Evolutionary conservation across 2,329 filamentous ascomycete species (phyloP).

Genomic region (Aspergillus tubingensis): DNA sequence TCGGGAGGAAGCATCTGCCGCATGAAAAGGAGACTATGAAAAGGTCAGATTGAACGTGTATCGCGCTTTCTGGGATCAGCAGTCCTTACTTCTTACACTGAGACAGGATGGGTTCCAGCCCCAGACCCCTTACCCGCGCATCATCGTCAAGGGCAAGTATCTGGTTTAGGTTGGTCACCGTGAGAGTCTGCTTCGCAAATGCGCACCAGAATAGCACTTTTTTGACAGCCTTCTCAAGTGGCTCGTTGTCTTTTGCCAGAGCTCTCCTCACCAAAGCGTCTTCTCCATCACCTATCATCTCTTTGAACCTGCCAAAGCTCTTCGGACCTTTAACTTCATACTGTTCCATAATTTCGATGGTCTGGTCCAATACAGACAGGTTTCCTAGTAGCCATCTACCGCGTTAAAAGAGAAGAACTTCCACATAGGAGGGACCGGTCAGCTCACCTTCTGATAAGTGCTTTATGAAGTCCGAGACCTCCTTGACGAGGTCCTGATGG

Average conservation of each 20-base stretch:
- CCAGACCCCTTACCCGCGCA: neutral
- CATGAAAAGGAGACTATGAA: neutral
- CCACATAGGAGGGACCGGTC: no score
- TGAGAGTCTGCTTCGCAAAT: neutral
- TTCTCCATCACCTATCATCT: neutral
- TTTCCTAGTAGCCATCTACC: neutral
- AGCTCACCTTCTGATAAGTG: neutral
- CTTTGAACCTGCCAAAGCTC: neutral
- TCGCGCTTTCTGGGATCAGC: neutral
- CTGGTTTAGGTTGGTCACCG: neutral
- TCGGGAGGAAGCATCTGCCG: neutral
- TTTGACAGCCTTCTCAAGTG: neutral
- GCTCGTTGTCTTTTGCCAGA: neutral
- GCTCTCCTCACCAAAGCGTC: neutral
- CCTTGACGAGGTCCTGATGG: neutral
- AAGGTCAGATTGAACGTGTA: no score
- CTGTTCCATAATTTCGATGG: neutral
- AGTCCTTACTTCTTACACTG: neutral
- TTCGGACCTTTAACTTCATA: neutral
- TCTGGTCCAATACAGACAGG: neutral
- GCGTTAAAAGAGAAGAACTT: no score
- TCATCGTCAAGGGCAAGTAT: neutral
- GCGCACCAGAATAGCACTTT: neutral
- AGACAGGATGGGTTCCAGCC: neutral
- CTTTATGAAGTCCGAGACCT: neutral